phyloP scores from a whole-genome alignment of 2,329 filamentous ascomycete species.

The Cladosporium colombiae region DNA sequence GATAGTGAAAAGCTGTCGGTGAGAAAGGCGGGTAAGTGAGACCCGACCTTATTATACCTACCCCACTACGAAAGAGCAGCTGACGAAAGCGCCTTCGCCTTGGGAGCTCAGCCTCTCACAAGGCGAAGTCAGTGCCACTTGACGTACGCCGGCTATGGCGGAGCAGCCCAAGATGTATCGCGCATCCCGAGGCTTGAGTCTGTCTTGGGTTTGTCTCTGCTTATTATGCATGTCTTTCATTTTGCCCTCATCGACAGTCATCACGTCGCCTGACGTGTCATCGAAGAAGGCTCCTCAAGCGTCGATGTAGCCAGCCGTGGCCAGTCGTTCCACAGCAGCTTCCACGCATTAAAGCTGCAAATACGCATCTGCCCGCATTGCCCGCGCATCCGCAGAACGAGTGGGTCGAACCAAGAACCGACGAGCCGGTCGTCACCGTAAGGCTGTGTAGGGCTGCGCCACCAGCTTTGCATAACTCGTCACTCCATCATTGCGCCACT shows the following conservation, averaged over 20 bases:
- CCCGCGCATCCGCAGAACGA: constrained; percentile 8
- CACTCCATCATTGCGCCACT: constrained; percentile 1
- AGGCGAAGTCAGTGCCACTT: constrained; percentile 9
- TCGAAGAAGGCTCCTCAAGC: neutral
- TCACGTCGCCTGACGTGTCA: neutral
- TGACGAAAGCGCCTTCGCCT: constrained; percentile 14
- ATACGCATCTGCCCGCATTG: constrained; percentile 1
- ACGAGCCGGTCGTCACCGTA: constrained; percentile 8
- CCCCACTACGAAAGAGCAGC: constrained; percentile 7
- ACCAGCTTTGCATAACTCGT: neutral
- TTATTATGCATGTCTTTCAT: neutral
- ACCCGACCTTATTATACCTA: neutral
- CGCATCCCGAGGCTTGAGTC: neutral
- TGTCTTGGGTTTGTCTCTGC: neutral
- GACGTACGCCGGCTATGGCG: constrained; percentile 1
- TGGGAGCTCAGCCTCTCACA: constrained; percentile 12
- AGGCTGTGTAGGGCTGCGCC: constrained; percentile 16
- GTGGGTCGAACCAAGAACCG: neutral
- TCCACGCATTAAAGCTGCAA: neutral
- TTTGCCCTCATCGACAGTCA: neutral
- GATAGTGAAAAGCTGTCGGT: constrained; percentile 3
- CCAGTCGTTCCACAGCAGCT: neutral
- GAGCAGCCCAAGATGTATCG: neutral
- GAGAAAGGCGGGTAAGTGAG: constrained; percentile 15
- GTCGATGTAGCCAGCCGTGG: neutral